phyloP scores from a whole-genome alignment of 345 rosid genomes.

The Citrus sinensis region DVS_A1.0 CM039162.1:25210001-25210500 shows the following conservation, averaged over 20 bases:
- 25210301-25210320: slow-evolving; percentile 42
- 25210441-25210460: background rate
- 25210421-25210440: background rate
- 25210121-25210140: slow-evolving; percentile 40
- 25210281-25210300: slow-evolving; percentile 26
- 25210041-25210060: slow-evolving; percentile 12
- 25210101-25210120: slow-evolving; percentile 45
- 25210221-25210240: slow-evolving; percentile 34
- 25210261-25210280: slow-evolving; percentile 29
- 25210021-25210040: background rate
- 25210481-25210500: background rate
- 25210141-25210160: slow-evolving; percentile 23
- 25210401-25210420: slow-evolving; percentile 2
- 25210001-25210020: slow-evolving; percentile 38
- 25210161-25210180: slow-evolving; percentile 17
- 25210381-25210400: slow-evolving; percentile 33
- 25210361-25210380: slow-evolving; percentile 37
- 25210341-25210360: slow-evolving; percentile 39
- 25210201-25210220: slow-evolving; percentile 24
- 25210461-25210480: background rate
- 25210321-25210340: slow-evolving; percentile 37
- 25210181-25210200: slow-evolving; percentile 15
- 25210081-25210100: slow-evolving; percentile 49
- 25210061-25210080: slow-evolving; percentile 45
- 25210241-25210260: slow-evolving; percentile 49